A percentile compares a stretch with the other conserved stretches of the same genome.
Conservation (phyloP, 1,139 yeast genomes). For the Hansenula anomala region DNA sequence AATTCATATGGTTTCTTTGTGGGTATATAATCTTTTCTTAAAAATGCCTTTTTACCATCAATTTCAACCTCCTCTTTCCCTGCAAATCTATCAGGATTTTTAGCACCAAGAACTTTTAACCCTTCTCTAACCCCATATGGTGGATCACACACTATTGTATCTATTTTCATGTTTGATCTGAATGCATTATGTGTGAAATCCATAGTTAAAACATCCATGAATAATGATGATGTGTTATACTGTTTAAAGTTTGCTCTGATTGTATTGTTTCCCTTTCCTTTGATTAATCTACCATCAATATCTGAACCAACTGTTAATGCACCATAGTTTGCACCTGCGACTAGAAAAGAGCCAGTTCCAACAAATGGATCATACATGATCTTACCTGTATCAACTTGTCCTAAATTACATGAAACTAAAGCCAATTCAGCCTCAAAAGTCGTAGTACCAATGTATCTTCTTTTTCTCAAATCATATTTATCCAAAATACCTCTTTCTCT, state of each 20-base stretch:
- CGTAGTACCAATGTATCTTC: constrained; percentile 92
- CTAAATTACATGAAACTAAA: constrained; percentile 79
- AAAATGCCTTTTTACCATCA: constrained; percentile 74
- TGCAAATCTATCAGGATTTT: constrained; percentile 50
- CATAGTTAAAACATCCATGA: constrained; percentile 80
- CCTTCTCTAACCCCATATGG: constrained; percentile 98
- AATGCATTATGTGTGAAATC: constrained; percentile 92
- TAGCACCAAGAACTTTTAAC: constrained; percentile 85
- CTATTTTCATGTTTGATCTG: constrained; percentile 56
- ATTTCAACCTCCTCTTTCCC: constrained; percentile 63
- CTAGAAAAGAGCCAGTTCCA: constrained; percentile 93
- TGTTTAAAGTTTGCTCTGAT: constrained; percentile 69
- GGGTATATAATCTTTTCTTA: constrained; percentile 80
- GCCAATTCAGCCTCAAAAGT: constrained; percentile 91
- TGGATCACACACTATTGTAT: constrained; percentile 90
- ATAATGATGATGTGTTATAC: constrained; percentile 53
- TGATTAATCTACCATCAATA: constrained; percentile 79
- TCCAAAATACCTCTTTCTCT: constrained; percentile 63
- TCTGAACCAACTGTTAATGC: constrained; percentile 84
- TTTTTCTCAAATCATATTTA: constrained; percentile 70
- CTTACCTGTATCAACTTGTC: constrained; percentile 61
- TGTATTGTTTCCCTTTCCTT: constrained; percentile 59
- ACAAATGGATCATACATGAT: constrained; percentile 91
- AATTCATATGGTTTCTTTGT: constrained; percentile 90
- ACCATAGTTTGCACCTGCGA: constrained; percentile 85